These are phyloP conservation scores for Xylaria sp. DNA, from an alignment of 2,329 filamentous ascomycete genomes.

Conservation along the genomic window DNA sequence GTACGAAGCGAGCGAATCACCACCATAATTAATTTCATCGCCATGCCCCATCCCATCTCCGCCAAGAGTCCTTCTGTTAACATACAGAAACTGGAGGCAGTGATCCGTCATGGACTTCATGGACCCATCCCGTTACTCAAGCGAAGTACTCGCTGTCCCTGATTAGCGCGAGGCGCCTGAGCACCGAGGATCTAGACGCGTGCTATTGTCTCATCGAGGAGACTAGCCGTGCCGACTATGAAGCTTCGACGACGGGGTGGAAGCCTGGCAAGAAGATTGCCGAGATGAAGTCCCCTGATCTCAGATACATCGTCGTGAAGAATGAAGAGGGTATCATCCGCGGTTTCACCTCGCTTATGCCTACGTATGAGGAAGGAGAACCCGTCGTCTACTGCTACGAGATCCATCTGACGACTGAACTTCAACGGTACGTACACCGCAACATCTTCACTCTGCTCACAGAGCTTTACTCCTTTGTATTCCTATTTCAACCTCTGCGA, in stretches of 20 bases:
- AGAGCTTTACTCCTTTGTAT: not conserved
- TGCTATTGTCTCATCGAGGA: conserved; percentile 64
- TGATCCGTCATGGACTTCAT: conserved; percentile 43
- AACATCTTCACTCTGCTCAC: not conserved
- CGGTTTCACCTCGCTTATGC: conserved; percentile 72
- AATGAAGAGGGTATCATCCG: conserved; percentile 43
- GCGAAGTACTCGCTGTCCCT: conserved; percentile 52
- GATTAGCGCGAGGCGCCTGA: conserved; percentile 47
- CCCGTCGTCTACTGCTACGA: conserved; percentile 80
- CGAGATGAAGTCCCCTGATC: conserved; percentile 71
- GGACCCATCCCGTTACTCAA: conserved; percentile 57
- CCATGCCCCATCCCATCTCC: not conserved
- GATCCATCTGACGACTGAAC: conserved; percentile 66
- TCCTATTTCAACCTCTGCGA: too few species aligned
- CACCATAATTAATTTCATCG: not conserved
- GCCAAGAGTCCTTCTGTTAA: conserved; percentile 1
- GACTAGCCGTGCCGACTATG: conserved; percentile 70
- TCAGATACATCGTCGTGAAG: conserved; percentile 71
- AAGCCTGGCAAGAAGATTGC: conserved; percentile 61
- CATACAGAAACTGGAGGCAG: conserved; percentile 17
- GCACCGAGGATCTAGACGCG: conserved; percentile 51
- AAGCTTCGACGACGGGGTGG: conserved; percentile 67
- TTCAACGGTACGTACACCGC: conserved; percentile 56
- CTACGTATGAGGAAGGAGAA: conserved; percentile 69
- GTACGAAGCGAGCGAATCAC: conserved; percentile 43